Evolutionary conservation across 495 filamentous ascomycete genomes (phyloP).

Genomic region (Hypoxylon subgilvum): DNA sequence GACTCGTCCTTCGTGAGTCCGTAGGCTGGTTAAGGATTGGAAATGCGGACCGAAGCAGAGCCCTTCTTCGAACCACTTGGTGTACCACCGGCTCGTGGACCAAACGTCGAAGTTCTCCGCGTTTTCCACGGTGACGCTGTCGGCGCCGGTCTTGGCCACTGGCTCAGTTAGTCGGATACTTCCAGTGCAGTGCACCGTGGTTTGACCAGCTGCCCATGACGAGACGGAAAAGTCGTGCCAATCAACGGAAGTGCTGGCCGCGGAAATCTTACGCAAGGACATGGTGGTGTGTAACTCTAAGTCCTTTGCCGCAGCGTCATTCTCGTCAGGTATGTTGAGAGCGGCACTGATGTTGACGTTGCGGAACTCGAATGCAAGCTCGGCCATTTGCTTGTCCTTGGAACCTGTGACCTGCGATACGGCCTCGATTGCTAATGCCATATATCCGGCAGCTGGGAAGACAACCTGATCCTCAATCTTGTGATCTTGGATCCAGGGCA

Average conservation of each 20-base stretch:
- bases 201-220: conserved; percentile 24
- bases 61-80: conserved; percentile 13
- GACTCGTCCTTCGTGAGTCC: background rate
- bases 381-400: background rate
- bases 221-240: conserved; percentile 40
- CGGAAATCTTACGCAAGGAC: conserved; percentile 23
- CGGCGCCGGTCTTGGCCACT: background rate
- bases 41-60: conserved; percentile 20
- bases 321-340: conserved; percentile 2
- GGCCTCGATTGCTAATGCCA: conserved; percentile 58
- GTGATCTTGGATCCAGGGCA: conserved; percentile 58
- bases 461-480: conserved; percentile 46
- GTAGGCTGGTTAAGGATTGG: conserved; percentile 7
- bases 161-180: conserved; percentile 1
- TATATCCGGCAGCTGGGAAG: conserved; percentile 62
- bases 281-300: conserved; percentile 30
- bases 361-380: conserved; percentile 7
- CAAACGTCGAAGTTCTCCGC: conserved; percentile 2
- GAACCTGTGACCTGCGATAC: conserved; percentile 40
- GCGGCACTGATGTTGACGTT: conserved; percentile 16
- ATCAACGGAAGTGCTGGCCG: conserved; percentile 7
- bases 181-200: conserved; percentile 31
- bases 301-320: background rate
- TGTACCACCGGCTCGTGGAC: conserved; percentile 16
- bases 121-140: conserved; percentile 10